Percentiles rank a stretch among this genome's conserved stretches.
Conservation (phyloP, 1,284 basidiomycete genomes). For the Puccinia novopanici region DNA sequence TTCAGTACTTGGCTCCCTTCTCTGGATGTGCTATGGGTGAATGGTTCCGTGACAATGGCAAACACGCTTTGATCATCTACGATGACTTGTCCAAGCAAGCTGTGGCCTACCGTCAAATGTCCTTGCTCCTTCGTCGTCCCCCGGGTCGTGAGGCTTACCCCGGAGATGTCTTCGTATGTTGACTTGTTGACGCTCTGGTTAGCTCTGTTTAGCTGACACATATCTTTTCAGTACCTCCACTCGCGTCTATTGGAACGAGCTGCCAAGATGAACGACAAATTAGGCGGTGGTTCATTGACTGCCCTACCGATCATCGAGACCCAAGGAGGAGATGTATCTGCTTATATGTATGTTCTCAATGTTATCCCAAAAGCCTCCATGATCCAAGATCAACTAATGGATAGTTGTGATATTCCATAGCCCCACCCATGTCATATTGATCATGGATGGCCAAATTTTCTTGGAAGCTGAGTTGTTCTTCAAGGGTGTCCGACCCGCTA, state of each 20-base stretch:
- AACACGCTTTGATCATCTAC: slow-evolving; percentile 94
- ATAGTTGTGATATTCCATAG: slow-evolving; percentile 59
- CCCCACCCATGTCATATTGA: slow-evolving; percentile 81
- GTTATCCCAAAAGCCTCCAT: background rate
- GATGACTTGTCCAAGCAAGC: slow-evolving; percentile 99
- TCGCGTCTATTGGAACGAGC: slow-evolving; percentile 99
- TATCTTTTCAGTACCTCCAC: slow-evolving; percentile 84
- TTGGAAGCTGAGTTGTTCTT: slow-evolving; percentile 96
- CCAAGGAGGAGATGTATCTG: slow-evolving; percentile 99
- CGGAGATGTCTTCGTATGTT: slow-evolving; percentile 68
- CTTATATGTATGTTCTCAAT: slow-evolving; percentile 69
- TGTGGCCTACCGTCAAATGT: slow-evolving; percentile 99
- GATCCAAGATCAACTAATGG: background rate
- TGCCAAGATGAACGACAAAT: slow-evolving; percentile 98
- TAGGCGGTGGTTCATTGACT: slow-evolving; percentile 96
- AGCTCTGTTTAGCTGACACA: slow-evolving; percentile 12
- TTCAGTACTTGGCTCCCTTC: slow-evolving; percentile 99
- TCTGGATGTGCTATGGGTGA: slow-evolving; percentile 99
- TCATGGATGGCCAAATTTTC: slow-evolving; percentile 98
- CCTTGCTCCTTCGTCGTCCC: slow-evolving; percentile 96
- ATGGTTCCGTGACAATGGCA: slow-evolving; percentile 99
- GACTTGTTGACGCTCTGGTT: background rate
- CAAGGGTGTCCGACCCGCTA: slow-evolving; percentile 98
- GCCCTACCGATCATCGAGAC: slow-evolving; percentile 99
- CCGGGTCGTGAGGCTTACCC: slow-evolving; percentile 99